A percentile compares a stretch with the other conserved stretches of the same genome.
Evolutionary conservation across 202 grass and related monocot genomes (phyloP).

Genomic region (Zoysia matrella): DNA sequence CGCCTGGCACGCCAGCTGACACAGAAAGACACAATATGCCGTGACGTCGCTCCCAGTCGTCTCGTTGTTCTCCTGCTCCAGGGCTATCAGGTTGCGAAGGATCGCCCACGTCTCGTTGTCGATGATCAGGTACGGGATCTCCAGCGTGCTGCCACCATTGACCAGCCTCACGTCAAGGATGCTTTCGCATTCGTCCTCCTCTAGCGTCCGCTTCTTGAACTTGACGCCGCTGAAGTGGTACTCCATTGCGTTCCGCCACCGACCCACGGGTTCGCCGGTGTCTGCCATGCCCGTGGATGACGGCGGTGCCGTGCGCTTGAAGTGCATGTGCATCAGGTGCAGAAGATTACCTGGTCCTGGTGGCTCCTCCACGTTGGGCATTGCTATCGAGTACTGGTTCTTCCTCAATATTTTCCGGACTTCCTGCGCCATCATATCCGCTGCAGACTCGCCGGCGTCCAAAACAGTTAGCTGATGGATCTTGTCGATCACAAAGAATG

Average conservation of each 20-base stretch:
- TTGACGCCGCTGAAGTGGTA: constrained; percentile 29
- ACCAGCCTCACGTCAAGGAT: constrained; percentile 38
- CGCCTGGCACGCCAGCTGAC: constrained; percentile 11
- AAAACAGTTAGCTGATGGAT: no score
- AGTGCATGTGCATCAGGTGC: no score
- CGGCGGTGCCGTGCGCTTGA: no score
- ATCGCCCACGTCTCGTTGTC: constrained; percentile 10
- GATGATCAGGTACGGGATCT: constrained; percentile 21
- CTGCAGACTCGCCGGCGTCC: no score
- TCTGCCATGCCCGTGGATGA: no score
- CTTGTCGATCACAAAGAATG: no score
- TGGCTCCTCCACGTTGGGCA: no score
- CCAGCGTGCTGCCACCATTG: neutral
- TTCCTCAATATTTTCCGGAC: no score
- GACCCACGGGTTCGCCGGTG: neutral
- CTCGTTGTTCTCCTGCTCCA: constrained; percentile 18
- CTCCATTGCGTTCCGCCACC: constrained; percentile 30
- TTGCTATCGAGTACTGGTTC: no score
- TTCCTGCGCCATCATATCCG: no score
- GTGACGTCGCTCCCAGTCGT: neutral
- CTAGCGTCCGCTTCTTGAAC: neutral
- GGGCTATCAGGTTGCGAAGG: constrained; percentile 45
- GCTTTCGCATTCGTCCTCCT: neutral
- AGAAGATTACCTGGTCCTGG: no score
- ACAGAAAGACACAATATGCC: constrained; percentile 43